Evolutionary conservation across 2,329 filamentous ascomycete genomes (phyloP).

Genomic region (Paecilomyces sp.): DNA sequence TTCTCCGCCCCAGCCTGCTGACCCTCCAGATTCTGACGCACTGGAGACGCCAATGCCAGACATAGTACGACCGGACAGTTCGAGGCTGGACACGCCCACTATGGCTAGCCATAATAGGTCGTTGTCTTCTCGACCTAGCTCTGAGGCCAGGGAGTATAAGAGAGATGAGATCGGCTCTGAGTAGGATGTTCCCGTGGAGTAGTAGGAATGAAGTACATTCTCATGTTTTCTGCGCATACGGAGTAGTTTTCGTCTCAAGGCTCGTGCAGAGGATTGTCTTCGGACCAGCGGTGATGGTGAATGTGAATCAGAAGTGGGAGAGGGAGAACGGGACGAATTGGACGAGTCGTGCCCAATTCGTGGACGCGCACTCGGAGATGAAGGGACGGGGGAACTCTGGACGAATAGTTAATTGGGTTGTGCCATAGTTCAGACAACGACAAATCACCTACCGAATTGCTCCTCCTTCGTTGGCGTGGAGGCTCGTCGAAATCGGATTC

Average conservation of each 20-base stretch:
- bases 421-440: slow-evolving; percentile 5
- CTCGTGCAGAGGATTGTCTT: slow-evolving; percentile 61
- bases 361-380: slow-evolving; percentile 35
- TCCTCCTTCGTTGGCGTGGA: slow-evolving; percentile 72
- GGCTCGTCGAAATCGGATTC: slow-evolving; percentile 63
- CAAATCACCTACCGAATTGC: slow-evolving; percentile 63
- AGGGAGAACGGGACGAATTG: slow-evolving; percentile 40
- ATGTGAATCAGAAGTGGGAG: slow-evolving; percentile 34
- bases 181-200: slow-evolving; percentile 79
- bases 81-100: slow-evolving; percentile 88
- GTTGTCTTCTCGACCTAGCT: slow-evolving; percentile 93
- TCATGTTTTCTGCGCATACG: slow-evolving; percentile 73
- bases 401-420: slow-evolving; percentile 4
- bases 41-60: slow-evolving; percentile 64
- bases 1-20: slow-evolving; percentile 70
- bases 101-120: slow-evolving; percentile 93
- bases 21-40: slow-evolving; percentile 46
- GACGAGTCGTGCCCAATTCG: slow-evolving; percentile 33
- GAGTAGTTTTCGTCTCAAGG: slow-evolving; percentile 65
- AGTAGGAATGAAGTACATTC: slow-evolving; percentile 69
- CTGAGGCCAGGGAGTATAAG: slow-evolving; percentile 88
- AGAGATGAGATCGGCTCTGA: slow-evolving; percentile 92
- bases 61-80: slow-evolving; percentile 80
- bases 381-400: slow-evolving; percentile 33
- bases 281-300: slow-evolving; percentile 34